Evolutionary conservation across 2,329 filamentous ascomycete species (phyloP), one percentile per base, ranked within the genome.

Genomic region (Chaetomium sp.): DNA sequence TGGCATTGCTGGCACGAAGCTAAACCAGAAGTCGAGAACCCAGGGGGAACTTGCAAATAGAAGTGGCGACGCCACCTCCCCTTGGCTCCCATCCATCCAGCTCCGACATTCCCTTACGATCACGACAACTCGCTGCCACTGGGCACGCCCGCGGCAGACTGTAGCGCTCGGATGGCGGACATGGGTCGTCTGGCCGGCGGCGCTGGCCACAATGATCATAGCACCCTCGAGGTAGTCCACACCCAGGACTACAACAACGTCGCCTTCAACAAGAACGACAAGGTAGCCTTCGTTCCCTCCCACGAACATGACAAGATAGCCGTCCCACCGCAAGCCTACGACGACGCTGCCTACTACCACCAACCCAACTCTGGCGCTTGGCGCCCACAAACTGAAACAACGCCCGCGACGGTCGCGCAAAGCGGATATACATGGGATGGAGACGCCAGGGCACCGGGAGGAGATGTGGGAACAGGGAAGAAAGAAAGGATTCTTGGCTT

Each of bases 261-360:
- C 19, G 54, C 31, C 16, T 56, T 42, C 33, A 19, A 23, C 54
- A 56, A 42, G 21, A 56, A 56, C 31, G 33, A 56, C 21, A 56
- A 56, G 33, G 33, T 38, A 38, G 54, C 54, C n/a, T 56, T 23
- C 8, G 33, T 42, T 19, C 54, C 54, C n/a, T 38, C 3, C 54
- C 54, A 23, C 33, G 54, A 42, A 23, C 10, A 56, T 23, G 31
- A 56, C 54, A 56, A 56, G 54, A 23, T 56, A 7, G 33, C 25
- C 21, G 54, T 56, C 33, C 19, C 9, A 23, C 54, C 33, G 33
- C 53, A 56, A 38, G 3, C 21, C n/a, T 25, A 35, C 21, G 54
- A 56, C 33, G 33, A 19, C 54, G 16, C 38, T 42, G 21, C 12
- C 31, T 12, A 56, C 21, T 7, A 23, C 54, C n/a, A 56, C 21